phyloP scores from a whole-genome alignment of 1,284 basidiomycete genomes.

The Mycena citricolor region DNA sequence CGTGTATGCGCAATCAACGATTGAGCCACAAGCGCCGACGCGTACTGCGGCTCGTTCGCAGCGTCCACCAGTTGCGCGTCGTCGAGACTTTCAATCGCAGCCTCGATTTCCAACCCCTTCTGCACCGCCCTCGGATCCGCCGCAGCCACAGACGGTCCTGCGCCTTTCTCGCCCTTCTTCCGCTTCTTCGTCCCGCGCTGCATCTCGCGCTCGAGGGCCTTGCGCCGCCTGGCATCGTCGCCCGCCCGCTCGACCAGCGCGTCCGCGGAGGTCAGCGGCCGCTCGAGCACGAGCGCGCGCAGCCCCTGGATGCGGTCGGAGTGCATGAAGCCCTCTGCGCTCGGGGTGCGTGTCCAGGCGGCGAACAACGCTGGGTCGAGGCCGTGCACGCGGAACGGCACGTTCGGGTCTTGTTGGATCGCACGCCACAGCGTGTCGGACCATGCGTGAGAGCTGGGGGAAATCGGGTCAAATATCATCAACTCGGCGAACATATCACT shows the following conservation, averaged over 20 bases:
- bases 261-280: constrained; percentile 43
- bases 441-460: no score
- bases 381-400: constrained; percentile 57
- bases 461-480: no score
- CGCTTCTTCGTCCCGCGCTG: constrained; percentile 32
- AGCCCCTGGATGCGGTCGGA: constrained; percentile 56
- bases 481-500: no score
- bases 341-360: constrained; percentile 55
- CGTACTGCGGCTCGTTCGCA: constrained; percentile 11
- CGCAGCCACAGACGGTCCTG: constrained; percentile 32
- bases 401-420: constrained; percentile 58
- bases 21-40: constrained; percentile 35
- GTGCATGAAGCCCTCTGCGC: constrained; percentile 45
- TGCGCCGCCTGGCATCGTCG: constrained; percentile 33
- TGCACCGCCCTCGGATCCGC: constrained; percentile 36
- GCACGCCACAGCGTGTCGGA: constrained; percentile 60
- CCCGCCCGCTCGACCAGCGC: constrained; percentile 43
- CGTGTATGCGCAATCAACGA: constrained; percentile 49
- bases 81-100: not conserved
- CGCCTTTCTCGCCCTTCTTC: constrained; percentile 24
- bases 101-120: constrained; percentile 46
- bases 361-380: constrained; percentile 46
- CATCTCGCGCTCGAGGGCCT: constrained; percentile 31
- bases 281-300: constrained; percentile 43
- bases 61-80: not conserved